Evolutionary conservation across 139 green algal genomes (phyloP).

Genomic region (Chlorella sp.): DNA sequence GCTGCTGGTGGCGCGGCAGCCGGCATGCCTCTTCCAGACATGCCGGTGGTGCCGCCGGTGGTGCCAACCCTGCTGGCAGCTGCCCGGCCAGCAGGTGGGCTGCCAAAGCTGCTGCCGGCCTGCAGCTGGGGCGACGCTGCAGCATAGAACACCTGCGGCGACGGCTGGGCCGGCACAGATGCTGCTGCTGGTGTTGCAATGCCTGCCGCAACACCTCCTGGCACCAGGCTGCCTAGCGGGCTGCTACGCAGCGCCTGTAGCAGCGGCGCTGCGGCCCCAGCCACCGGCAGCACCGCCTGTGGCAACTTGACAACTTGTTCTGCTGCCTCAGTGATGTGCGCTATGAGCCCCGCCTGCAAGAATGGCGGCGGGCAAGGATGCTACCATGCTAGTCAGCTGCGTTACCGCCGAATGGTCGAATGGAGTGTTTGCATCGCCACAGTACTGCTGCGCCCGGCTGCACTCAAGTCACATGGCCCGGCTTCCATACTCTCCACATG

Average conservation of each 20-base stretch:
- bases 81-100: not conserved
- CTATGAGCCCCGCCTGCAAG: constrained; percentile 17
- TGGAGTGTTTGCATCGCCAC: not conserved
- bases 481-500: not conserved
- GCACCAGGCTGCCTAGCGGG: constrained; percentile 1
- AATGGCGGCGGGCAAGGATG: not conserved
- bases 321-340: constrained; percentile 1
- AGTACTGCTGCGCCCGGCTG: not conserved
- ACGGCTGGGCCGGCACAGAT: not conserved
- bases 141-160: not conserved
- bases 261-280: constrained; percentile 3
- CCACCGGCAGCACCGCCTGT: not conserved
- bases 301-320: constrained; percentile 31
- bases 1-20: not conserved
- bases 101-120: not conserved
- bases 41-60: not conserved
- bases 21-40: not conserved
- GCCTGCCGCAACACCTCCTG: not conserved
- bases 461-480: not conserved
- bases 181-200: not conserved
- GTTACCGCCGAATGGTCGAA: not conserved
- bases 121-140: not conserved
- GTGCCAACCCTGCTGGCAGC: not conserved
- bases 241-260: constrained; percentile 7
- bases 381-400: too few species aligned